Evolutionary conservation across 306 rosid genomes (phyloP).

Genomic region (Vigna angularis): DNA sequence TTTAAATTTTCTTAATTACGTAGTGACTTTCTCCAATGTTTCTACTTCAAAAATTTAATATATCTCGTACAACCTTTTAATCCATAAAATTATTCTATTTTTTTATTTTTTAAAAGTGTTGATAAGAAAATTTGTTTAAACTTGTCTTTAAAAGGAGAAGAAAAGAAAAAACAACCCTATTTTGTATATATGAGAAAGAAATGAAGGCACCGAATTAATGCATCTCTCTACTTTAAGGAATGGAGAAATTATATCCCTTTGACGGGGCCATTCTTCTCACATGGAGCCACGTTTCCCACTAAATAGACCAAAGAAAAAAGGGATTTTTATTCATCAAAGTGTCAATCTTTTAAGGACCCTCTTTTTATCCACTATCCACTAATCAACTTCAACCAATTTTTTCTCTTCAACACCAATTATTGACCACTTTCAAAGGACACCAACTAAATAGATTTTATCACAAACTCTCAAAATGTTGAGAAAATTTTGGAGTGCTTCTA

Average conservation of each 20-base stretch:
- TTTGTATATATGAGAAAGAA: no score
- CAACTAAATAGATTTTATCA: conserved; percentile 21
- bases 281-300: conserved; percentile 58
- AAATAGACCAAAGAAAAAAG: conserved; percentile 39
- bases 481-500: not conserved
- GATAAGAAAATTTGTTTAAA: no score
- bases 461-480: conserved; percentile 3
- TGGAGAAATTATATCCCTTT: conserved; percentile 36
- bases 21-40: no score
- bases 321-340: conserved; percentile 26
- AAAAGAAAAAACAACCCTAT: no score
- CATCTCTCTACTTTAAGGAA: not conserved
- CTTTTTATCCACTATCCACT: conserved; percentile 46
- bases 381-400: not conserved
- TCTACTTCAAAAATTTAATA: no score
- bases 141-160: no score
- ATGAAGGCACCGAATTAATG: not conserved
- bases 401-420: conserved; percentile 29
- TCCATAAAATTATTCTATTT: no score
- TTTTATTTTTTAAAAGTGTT: no score
- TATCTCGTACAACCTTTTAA: no score
- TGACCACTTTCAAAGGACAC: conserved; percentile 40
- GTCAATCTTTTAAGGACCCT: conserved; percentile 40
- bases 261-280: conserved; percentile 25
- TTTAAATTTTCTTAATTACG: no score